Conservation (phyloP, 2,329 filamentous ascomycete genomes). For the Bipolaris bicolor region DNA sequence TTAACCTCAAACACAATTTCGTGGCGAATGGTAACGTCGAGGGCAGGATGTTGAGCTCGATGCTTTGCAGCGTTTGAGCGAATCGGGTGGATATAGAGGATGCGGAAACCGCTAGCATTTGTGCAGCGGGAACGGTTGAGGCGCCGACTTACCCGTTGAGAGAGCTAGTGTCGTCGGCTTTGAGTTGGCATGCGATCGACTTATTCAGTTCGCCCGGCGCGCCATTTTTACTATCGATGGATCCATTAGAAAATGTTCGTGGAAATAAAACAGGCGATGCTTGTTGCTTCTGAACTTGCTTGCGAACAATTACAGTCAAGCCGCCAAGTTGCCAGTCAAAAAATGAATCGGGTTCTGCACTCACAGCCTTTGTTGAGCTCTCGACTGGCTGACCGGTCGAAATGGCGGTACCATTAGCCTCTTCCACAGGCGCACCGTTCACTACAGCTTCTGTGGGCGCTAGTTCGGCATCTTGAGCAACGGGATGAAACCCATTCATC, state of each 20-base stretch:
- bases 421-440: slow-evolving; percentile 32
- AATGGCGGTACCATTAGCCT: slow-evolving; percentile 27
- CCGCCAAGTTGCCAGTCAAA: slow-evolving; percentile 60
- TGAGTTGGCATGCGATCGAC: slow-evolving; percentile 45
- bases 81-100: neutral
- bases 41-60: neutral
- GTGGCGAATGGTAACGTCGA: neutral
- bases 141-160: slow-evolving; percentile 35
- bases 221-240: slow-evolving; percentile 58
- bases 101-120: neutral
- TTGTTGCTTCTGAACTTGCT: slow-evolving; percentile 43
- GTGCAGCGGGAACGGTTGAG: neutral
- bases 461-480: slow-evolving; percentile 20
- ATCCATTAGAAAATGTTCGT: slow-evolving; percentile 63
- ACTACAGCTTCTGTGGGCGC: slow-evolving; percentile 20
- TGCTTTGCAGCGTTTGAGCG: neutral
- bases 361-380: slow-evolving; percentile 40
- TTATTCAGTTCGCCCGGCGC: slow-evolving; percentile 57
- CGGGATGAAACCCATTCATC: slow-evolving; percentile 39
- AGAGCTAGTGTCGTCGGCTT: slow-evolving; percentile 45
- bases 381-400: slow-evolving; percentile 38
- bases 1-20: neutral
- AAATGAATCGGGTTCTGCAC: slow-evolving; percentile 54
- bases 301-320: slow-evolving; percentile 61
- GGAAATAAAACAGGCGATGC: slow-evolving; percentile 38